Evolutionary conservation across 345 rosid genomes (phyloP).

Genomic region (Salix udensis): DNA sequence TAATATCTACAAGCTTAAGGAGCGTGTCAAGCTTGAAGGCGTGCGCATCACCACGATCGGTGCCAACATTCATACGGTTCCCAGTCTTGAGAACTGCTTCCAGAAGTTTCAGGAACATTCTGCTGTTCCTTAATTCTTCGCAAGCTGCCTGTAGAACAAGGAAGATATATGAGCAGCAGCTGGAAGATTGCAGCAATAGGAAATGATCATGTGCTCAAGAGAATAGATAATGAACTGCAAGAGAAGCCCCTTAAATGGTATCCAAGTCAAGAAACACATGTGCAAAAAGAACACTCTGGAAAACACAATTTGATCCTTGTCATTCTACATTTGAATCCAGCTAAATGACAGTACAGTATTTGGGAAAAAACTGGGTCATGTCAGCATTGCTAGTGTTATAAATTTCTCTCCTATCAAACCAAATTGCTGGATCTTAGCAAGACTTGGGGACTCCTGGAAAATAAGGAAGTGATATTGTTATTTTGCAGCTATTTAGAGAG

Average conservation of each 20-base stretch:
- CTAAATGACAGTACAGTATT: neutral
- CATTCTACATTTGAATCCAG: neutral
- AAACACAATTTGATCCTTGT: neutral
- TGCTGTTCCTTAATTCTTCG: constrained; percentile 69
- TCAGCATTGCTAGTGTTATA: neutral
- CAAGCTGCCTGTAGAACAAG: constrained; percentile 55
- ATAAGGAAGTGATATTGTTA: too few species aligned
- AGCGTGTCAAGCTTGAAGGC: constrained; percentile 98
- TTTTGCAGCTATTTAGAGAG: too few species aligned
- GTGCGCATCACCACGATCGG: constrained; percentile 86
- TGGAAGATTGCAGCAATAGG: constrained; percentile 5
- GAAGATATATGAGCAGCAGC: constrained; percentile 8
- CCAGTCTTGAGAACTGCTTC: constrained; percentile 96
- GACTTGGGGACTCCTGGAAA: too few species aligned
- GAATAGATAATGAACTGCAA: neutral
- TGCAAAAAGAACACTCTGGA: neutral
- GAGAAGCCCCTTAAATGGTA: neutral
- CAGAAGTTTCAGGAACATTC: constrained; percentile 79
- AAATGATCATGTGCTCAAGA: neutral
- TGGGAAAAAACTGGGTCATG: neutral
- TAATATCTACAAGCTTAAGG: constrained; percentile 75
- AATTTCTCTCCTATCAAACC: neutral
- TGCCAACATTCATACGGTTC: constrained; percentile 89
- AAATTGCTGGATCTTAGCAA: neutral
- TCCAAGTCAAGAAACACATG: neutral